Percentiles rank a stretch among this genome's conserved stretches.
Conservation (phyloP, 164 flowering plant genomes). For the Vitis labrusca region DNA sequence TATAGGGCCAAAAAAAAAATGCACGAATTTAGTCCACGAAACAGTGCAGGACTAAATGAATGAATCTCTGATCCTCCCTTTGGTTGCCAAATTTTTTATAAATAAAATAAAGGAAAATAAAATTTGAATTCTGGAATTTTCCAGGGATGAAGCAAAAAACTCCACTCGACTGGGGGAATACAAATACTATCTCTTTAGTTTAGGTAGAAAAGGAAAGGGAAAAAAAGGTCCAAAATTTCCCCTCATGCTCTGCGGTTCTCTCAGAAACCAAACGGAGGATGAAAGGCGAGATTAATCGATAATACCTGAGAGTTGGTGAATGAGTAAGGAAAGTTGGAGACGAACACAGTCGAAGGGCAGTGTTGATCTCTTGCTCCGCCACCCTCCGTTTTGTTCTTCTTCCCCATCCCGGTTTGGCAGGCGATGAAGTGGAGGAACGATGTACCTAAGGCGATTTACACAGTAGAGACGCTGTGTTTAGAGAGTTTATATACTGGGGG, state of each 20-base stretch:
- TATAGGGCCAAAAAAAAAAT: neutral
- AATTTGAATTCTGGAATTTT: too few relatives aligned
- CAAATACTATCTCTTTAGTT: too few relatives aligned
- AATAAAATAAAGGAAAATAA: neutral
- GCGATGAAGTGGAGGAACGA: neutral
- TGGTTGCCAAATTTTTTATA: neutral
- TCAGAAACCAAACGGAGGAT: neutral
- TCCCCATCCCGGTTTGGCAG: neutral
- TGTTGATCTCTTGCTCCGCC: conserved; percentile 31
- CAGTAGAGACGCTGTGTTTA: too few relatives aligned
- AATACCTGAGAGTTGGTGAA: conserved; percentile 72
- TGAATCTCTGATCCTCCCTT: neutral
- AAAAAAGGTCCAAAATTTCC: too few relatives aligned
- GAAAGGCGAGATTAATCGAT: neutral
- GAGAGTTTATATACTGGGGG: too few relatives aligned
- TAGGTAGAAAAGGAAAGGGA: too few relatives aligned
- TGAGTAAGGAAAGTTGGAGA: conserved; percentile 71
- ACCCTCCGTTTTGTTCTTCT: conserved; percentile 35
- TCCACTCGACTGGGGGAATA: too few relatives aligned
- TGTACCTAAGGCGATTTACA: too few relatives aligned
- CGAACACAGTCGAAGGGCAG: conserved; percentile 67
- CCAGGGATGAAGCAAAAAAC: too few relatives aligned
- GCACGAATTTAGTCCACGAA: neutral
- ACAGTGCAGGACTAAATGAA: neutral
- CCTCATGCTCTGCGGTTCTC: neutral